These are phyloP conservation scores for Parmelia sp. DNA, from an alignment of 495 filamentous ascomycete genomes.

Conservation along the genomic window DNA sequence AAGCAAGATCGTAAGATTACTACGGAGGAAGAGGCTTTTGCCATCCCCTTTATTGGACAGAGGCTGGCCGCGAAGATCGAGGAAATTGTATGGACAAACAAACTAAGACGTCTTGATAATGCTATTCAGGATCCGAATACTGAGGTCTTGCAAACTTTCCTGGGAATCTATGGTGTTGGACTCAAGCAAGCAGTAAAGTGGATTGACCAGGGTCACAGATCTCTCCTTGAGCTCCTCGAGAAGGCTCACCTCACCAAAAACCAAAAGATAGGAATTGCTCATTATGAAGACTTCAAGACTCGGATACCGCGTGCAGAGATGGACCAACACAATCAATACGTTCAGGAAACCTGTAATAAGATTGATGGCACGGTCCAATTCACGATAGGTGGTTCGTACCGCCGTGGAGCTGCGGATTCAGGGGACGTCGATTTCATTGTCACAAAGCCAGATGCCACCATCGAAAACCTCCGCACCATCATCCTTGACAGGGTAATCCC, in stretches of 20 bases:
- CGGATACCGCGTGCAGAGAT: slow-evolving; percentile 82
- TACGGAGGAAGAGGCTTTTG: slow-evolving; percentile 60
- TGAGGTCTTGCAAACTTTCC: slow-evolving; percentile 57
- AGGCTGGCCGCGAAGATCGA: slow-evolving; percentile 84
- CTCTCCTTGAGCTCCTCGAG: slow-evolving; percentile 61
- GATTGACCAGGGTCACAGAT: slow-evolving; percentile 69
- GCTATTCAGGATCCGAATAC: slow-evolving; percentile 60
- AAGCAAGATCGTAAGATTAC: slow-evolving; percentile 59
- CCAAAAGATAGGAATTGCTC: slow-evolving; percentile 73
- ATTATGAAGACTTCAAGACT: slow-evolving; percentile 73
- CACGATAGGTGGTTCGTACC: slow-evolving; percentile 78
- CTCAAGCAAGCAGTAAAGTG: slow-evolving; percentile 63
- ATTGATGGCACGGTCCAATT: slow-evolving; percentile 62
- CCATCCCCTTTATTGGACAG: slow-evolving; percentile 64
- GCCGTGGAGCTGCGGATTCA: slow-evolving; percentile 65
- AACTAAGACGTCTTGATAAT: slow-evolving; percentile 66
- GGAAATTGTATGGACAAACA: slow-evolving; percentile 76
- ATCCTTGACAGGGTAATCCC: slow-evolving; percentile 61
- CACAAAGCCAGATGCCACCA: slow-evolving; percentile 57
- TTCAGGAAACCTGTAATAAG: slow-evolving; percentile 52
- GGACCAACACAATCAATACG: slow-evolving; percentile 58
- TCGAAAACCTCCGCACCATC: slow-evolving; percentile 53
- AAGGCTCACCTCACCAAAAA: slow-evolving; percentile 63
- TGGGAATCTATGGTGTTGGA: slow-evolving; percentile 77
- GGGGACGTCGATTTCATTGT: slow-evolving; percentile 86